Percentiles rank a stretch among this genome's conserved stretches.
Evolutionary conservation across 225 moss, liverwort and hornwort genomes (phyloP).

Genomic region (Antitrichia curtipendula): DNA sequence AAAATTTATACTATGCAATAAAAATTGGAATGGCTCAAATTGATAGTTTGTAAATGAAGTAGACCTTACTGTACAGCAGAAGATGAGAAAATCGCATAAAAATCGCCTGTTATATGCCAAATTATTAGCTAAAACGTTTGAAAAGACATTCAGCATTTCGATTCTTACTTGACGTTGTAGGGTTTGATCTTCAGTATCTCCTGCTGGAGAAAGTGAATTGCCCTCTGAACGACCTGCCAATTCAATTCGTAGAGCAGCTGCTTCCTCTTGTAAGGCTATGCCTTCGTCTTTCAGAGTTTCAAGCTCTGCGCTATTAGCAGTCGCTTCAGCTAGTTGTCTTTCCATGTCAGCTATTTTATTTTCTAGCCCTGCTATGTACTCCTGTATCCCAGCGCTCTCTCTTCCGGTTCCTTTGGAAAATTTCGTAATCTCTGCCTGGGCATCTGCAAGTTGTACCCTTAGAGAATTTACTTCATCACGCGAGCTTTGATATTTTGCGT

Average conservation of each 20-base stretch:
- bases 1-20: too few species aligned
- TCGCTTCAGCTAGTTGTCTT: constrained; percentile 35
- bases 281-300: constrained; percentile 36
- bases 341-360: constrained; percentile 52
- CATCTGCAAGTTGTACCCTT: constrained; percentile 34
- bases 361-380: constrained; percentile 51
- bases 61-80: too few species aligned
- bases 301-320: constrained; percentile 26
- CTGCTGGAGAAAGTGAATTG: background rate
- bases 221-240: constrained; percentile 18
- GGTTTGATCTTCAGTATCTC: constrained; percentile 13
- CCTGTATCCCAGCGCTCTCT: constrained; percentile 38
- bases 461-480: constrained; percentile 51
- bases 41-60: too few species aligned
- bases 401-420: constrained; percentile 23
- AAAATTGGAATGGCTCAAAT: too few species aligned
- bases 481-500: constrained; percentile 36
- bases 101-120: background rate
- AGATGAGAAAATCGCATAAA: background rate
- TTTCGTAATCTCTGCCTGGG: constrained; percentile 25
- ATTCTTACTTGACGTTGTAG: constrained; percentile 33
- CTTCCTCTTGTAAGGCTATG: constrained; percentile 39
- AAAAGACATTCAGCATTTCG: background rate
- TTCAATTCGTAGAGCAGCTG: constrained; percentile 25
- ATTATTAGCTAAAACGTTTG: background rate